Evolutionary conservation across 2,329 filamentous ascomycete species (phyloP).

Genomic region (Scorias spongiosa): DNA sequence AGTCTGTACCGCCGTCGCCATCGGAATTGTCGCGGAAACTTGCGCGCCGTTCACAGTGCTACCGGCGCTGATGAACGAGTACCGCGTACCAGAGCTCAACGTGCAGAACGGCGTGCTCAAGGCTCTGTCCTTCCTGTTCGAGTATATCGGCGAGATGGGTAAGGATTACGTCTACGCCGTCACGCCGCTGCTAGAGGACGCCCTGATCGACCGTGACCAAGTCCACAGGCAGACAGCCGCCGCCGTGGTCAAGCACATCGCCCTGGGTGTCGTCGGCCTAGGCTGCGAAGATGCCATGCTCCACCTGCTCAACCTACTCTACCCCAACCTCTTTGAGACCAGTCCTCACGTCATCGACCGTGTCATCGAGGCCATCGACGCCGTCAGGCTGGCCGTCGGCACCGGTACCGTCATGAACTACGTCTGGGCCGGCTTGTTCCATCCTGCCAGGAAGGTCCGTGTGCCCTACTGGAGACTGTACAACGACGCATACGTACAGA

Average conservation of each 20-base stretch:
- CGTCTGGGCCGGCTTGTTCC: slow-evolving; percentile 93
- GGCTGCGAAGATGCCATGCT: slow-evolving; percentile 98
- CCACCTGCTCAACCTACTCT: slow-evolving; percentile 87
- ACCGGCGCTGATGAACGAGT: slow-evolving; percentile 98
- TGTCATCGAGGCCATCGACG: slow-evolving; percentile 94
- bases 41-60: slow-evolving; percentile 97
- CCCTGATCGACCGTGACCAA: slow-evolving; percentile 93
- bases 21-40: slow-evolving; percentile 95
- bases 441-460: slow-evolving; percentile 87
- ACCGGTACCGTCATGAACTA: slow-evolving; percentile 94
- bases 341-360: slow-evolving; percentile 96
- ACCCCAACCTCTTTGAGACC: slow-evolving; percentile 95
- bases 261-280: slow-evolving; percentile 88
- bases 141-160: slow-evolving; percentile 97
- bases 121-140: slow-evolving; percentile 89
- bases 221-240: slow-evolving; percentile 95
- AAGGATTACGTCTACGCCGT: slow-evolving; percentile 99
- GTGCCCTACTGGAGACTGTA: slow-evolving; percentile 93
- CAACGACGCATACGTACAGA: slow-evolving; percentile 92
- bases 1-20: slow-evolving; percentile 95
- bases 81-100: slow-evolving; percentile 93
- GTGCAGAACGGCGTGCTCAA: slow-evolving; percentile 98
- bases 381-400: slow-evolving; percentile 82
- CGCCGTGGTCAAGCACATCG: slow-evolving; percentile 93
- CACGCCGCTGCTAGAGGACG: slow-evolving; percentile 87